Evolutionary conservation across 2,329 filamentous ascomycete species (phyloP).

Genomic region (Acephala macrosclerotiorum): DNA sequence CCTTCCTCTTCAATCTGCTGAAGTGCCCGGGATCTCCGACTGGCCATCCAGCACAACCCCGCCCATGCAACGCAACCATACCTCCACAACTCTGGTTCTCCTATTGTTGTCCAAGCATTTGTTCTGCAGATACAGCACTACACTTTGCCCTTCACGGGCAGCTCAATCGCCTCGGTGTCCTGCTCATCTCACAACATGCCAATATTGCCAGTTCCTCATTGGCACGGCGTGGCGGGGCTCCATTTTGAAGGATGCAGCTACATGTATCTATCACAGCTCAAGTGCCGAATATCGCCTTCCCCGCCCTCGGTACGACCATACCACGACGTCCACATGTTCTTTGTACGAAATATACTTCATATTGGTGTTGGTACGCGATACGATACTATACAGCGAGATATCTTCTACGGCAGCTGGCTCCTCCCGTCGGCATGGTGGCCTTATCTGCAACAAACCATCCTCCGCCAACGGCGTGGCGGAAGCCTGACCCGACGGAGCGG

Average conservation of each 20-base stretch:
- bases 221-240: neutral
- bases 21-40: neutral
- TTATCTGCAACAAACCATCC: neutral
- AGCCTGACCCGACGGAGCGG: conserved; percentile 3
- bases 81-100: neutral
- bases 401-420: neutral
- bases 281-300: conserved; percentile 1
- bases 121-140: conserved; percentile 9
- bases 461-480: neutral
- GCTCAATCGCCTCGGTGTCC: neutral
- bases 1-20: neutral
- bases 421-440: neutral
- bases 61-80: conserved; percentile 14
- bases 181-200: neutral
- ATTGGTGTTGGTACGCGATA: neutral
- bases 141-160: neutral
- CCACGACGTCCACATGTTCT: conserved; percentile 1
- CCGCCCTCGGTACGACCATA: neutral
- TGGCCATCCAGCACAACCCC: neutral
- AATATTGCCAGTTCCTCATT: neutral
- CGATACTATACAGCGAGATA: neutral
- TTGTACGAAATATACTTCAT: conserved; percentile 1
- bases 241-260: neutral
- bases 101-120: neutral
- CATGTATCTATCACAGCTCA: neutral